Evolutionary conservation across 2,329 filamentous ascomycete genomes (phyloP), one percentile per base, ranked within the genome.

Genomic region (Colletotrichum siamense): DNA sequence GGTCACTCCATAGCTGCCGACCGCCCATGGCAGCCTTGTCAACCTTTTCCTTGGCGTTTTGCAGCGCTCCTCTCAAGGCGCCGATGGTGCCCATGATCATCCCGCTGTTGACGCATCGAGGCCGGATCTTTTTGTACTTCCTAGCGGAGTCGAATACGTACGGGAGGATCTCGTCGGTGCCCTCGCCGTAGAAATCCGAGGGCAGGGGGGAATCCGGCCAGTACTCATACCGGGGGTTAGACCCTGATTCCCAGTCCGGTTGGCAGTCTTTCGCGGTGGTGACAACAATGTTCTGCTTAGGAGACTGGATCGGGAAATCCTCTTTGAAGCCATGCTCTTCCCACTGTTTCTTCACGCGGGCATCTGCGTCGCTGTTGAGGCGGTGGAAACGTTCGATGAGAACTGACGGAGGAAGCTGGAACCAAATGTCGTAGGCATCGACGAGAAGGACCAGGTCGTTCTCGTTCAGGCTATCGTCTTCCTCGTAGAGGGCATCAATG

Each of bases 361-460:
- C 79, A 64, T 85, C 80, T 15, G 84, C 84, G 52, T 84, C 81
- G 7, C 77, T 77, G 73, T 85, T 85, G 28, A 85, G 78, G 16
- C 79, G 79, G 66, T 85, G 84, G 70, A 82, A 86, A 9, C 85
- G 82, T 52, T 84, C 73, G 7, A 86, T 81, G 3, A 86, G 80
- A 1, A 85, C 84, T 7, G 83, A 83, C 1, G 84, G 83, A 0
- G 84, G 84, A 1, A 86, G 81, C 67, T 86, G 85, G 57, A 86
- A 86, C 84, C 84, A 86, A 49, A 84, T 78, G 57, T 86, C 84
- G 75, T 86, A 83, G 0, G 84, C 82, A 28, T 86, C 85, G 3
- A 86, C 82, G n/a, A 86, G 78, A 0, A 86, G 78, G 1, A 82
- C 81, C 2, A 86, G 73, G 70, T 85, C 83, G 13, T 85, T 79